Conservation (phyloP, 495 filamentous ascomycete genomes). For the Penicillium nucicola region DNA sequence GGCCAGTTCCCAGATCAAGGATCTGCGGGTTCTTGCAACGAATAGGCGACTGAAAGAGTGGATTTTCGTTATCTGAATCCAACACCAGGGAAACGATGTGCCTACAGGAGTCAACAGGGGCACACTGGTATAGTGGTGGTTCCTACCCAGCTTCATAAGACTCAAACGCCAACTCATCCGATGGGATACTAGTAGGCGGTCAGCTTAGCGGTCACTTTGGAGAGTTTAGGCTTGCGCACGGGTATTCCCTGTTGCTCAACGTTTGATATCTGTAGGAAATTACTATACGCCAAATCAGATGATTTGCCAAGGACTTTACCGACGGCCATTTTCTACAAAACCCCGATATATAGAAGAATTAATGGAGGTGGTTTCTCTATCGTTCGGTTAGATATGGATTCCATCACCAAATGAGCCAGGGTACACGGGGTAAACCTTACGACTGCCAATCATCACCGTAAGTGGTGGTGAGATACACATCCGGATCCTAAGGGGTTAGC, state of each 20-base stretch:
- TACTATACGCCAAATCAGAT: no score
- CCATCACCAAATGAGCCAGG: background rate
- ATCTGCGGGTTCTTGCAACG: background rate
- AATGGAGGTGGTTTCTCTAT: conserved; percentile 7
- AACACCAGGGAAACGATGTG: background rate
- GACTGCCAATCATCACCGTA: conserved; percentile 2
- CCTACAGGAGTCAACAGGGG: background rate
- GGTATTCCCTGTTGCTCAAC: no score
- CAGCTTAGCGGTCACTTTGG: no score
- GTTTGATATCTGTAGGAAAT: no score
- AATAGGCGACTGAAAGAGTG: background rate
- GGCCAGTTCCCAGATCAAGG: conserved; percentile 7
- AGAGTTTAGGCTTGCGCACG: no score
- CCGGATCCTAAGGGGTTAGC: background rate
- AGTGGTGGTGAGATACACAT: background rate
- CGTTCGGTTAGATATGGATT: background rate
- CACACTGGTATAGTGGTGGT: background rate
- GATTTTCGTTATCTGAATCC: background rate
- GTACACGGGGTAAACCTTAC: background rate
- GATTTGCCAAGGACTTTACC: no score
- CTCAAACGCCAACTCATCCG: conserved; percentile 3
- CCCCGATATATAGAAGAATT: conserved; percentile 2
- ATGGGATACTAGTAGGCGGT: background rate
- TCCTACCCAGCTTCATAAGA: conserved; percentile 3
- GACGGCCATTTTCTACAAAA: no score